Conservation (phyloP, 2,329 filamentous ascomycete species). For the Penicillium thymicola region DNA sequence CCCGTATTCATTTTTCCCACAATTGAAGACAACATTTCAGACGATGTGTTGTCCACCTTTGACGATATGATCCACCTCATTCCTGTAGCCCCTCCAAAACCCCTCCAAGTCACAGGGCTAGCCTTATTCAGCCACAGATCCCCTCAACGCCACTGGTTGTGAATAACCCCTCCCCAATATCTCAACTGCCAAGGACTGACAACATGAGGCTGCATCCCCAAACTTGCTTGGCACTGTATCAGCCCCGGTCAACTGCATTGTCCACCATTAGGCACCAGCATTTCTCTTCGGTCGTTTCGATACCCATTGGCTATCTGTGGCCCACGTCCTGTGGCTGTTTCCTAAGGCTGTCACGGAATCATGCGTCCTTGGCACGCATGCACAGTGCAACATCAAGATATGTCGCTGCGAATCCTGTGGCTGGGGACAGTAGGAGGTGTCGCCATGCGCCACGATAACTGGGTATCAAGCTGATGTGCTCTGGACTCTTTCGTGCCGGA, state of each 20-base stretch:
- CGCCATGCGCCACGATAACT: conserved; percentile 18
- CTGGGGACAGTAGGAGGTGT: conserved; percentile 8
- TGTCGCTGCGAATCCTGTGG: conserved; percentile 10
- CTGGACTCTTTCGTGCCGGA: not conserved
- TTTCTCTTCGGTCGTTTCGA: conserved; percentile 3
- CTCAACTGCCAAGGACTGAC: conserved; percentile 10
- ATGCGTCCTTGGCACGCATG: conserved; percentile 16
- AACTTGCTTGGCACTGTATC: not conserved
- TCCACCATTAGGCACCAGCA: conserved; percentile 17
- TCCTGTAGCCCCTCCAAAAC: not conserved
- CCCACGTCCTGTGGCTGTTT: conserved; percentile 2
- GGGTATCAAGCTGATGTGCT: not conserved
- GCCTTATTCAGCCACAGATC: conserved; percentile 7
- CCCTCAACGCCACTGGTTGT: not conserved
- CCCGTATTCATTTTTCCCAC: no score
- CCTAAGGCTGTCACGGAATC: not conserved
- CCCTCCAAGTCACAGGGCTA: conserved; percentile 3
- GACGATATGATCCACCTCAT: not conserved
- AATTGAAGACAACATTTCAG: not conserved
- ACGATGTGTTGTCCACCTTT: not conserved
- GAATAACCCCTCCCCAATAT: not conserved
- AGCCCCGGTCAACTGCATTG: conserved; percentile 1
- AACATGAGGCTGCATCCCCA: conserved; percentile 10
- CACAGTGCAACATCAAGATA: conserved; percentile 14
- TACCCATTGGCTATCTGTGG: not conserved